Base-by-base conservation (phyloP, 352 stramenopile genomes). In the Globisporangium nagaii region DNA sequence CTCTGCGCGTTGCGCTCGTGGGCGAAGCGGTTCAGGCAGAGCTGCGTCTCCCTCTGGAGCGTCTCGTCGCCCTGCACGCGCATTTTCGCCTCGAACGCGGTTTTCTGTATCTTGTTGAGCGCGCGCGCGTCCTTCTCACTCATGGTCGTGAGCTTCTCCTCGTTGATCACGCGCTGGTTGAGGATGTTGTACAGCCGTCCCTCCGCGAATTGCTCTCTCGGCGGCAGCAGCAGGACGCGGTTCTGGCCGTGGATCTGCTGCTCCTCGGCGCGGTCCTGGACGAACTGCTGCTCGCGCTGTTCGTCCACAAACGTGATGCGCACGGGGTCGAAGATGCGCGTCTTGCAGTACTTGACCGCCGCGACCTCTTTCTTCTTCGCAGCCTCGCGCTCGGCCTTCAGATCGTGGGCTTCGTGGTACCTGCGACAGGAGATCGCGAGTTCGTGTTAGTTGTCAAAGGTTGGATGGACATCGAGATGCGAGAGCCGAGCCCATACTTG, bases 121-220 rank as follows among this genome's bases (percentile, higher is more conserved):
- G 71, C 54, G 3, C 74, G 63, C 37, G 75, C 62, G 13, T 72
- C 72, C 11, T 74, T 67, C 25, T 78, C 73, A 11, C 66, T 69
- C 51, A 73, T 70, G 2, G 50, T 63, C 2, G 48, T 24, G 24
- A 85, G 60, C 45, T 84, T 80, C 2, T 62, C 53, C 0, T 65
- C n/a, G 31, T 84, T 84, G 39, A 87, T 67, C 28, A 89, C 62
- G 6, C 54, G 51, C 43, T 92, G 81, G 37, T 83, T 90, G 27
- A 94, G 52, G 31, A 94, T 89, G 30, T 94, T 85, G 65, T 90
- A 92, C 19, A 86, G 46, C n/a, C 70, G 65, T 9, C 79, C 77
- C 34, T 88, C 84, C 0, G 70, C 79, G 24, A 84, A 88, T 31
- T 86, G 81, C 32, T 86, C 69, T 4, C 71, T 66, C 1, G 80